phyloP scores from a whole-genome alignment of 768 basidiomycete genomes.

The Amanita rimosa region DNA sequence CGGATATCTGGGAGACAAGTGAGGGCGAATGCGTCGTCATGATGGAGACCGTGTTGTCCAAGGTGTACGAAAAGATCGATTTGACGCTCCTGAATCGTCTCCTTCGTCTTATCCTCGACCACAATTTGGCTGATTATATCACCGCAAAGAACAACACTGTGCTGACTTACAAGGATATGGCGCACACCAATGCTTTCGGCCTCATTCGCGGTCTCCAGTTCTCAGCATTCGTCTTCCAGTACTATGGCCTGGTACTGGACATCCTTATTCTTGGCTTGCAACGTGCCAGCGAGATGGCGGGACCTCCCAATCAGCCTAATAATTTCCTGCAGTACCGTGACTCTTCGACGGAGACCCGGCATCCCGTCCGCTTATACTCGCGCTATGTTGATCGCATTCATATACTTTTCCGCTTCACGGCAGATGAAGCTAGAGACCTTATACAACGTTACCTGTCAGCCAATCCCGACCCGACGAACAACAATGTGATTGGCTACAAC shows the following conservation, averaged over 20 bases:
- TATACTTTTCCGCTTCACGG: constrained; percentile 94
- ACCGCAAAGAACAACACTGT: constrained; percentile 96
- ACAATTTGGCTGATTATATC: constrained; percentile 98
- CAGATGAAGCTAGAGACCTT: constrained; percentile 93
- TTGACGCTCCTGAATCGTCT: constrained; percentile 92
- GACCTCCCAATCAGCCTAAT: constrained; percentile 94
- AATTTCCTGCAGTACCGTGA: constrained; percentile 98
- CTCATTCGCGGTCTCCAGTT: constrained; percentile 97
- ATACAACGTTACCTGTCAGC: constrained; percentile 97
- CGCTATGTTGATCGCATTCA: constrained; percentile 94
- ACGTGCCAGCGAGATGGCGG: constrained; percentile 97
- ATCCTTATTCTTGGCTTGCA: constrained; percentile 94
- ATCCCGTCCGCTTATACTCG: constrained; percentile 97
- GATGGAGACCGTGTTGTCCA: constrained; percentile 97
- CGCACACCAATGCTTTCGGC: constrained; percentile 94
- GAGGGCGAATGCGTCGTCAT: constrained; percentile 98
- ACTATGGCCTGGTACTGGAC: constrained; percentile 93
- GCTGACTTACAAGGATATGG: constrained; percentile 53
- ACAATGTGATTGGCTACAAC: constrained; percentile 98
- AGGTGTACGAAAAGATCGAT: constrained; percentile 99
- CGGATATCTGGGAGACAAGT: constrained; percentile 96
- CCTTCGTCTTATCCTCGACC: constrained; percentile 91
- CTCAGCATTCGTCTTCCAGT: constrained; percentile 98
- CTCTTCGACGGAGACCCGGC: constrained; percentile 87
- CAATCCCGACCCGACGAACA: constrained; percentile 97